phyloP scores from a whole-genome alignment of 257 asterid genomes.

The Voacanga thouarsii region DNA sequence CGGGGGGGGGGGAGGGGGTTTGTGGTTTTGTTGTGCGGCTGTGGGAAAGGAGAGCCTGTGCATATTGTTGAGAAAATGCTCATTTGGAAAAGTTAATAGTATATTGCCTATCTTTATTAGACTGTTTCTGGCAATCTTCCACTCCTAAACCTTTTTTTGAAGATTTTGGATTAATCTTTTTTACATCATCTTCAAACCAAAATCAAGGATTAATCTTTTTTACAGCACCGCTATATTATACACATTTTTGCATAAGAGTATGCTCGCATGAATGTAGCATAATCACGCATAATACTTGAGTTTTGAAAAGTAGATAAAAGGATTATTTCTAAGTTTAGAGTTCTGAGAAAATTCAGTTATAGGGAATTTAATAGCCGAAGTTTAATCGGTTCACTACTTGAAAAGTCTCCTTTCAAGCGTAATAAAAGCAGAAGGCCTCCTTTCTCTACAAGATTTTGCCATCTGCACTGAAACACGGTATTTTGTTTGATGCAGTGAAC shows the following conservation, averaged over 20 bases:
- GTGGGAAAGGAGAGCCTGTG: too few species aligned
- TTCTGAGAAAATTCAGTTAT: not conserved
- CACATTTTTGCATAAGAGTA: too few species aligned
- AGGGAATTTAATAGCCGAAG: not conserved
- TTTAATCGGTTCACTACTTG: too few species aligned
- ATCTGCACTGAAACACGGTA: not conserved
- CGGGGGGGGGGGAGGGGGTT: too few species aligned
- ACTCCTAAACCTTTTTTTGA: too few species aligned
- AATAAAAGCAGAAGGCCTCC: not conserved
- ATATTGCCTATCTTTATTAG: not conserved
- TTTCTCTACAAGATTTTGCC: not conserved
- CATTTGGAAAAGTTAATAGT: not conserved
- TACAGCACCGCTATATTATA: too few species aligned
- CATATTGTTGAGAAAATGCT: not conserved
- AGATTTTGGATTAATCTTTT: not conserved
- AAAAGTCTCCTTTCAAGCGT: not conserved
- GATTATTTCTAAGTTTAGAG: not conserved
- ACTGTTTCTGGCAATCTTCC: too few species aligned
- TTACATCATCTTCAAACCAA: not conserved
- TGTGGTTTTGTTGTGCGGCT: too few species aligned
- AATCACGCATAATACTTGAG: too few species aligned
- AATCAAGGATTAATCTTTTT: too few species aligned
- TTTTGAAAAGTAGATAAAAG: not conserved
- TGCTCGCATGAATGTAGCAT: too few species aligned
- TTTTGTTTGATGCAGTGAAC: not conserved